Evolutionary conservation across 75 land plant species (phyloP), one percentile per base, ranked within the genome.

Genomic region (Gnetum montanum): DNA sequence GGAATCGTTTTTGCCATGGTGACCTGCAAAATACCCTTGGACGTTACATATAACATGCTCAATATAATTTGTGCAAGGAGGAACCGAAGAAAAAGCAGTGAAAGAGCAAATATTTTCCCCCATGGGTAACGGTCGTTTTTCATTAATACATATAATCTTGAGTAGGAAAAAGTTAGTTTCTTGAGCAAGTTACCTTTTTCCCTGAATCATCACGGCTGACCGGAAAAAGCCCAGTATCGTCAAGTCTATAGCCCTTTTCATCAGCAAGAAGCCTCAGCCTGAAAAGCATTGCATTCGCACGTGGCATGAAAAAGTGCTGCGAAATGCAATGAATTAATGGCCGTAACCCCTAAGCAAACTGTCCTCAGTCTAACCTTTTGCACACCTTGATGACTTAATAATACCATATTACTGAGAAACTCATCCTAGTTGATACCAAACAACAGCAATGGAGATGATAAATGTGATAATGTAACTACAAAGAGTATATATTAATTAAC

Each of bases 211-310:
- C 66, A 6, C 61, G 74, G 28, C 63, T 60, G 15, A 78, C 76
- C 26, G 81, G 79, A 56, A 56, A 93, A 11, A 93, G 72, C 24
- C 98, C 98, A 16, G 82, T 82, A 67, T 93, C 98, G 57, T 93
- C 98, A 34, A 93, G 90, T 51, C 73, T 74, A 56, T 82, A 93
- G 33, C 98, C 98, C 61, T 89, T 88, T 7, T 75, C 58, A 10
- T 89, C 95, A 8, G 98, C 98, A 29, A 93, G 58, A 24, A 93
- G 51, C 57, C 98, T 82, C 73, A 93, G 68, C 76, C 98, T 93
- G 60, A 20, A 36, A 26, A 63, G 23, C 18, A 65, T 12, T 6
- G 4, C 31, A 13, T 4, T 13, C 48, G 13, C 11, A 8, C 8
- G 13, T 8, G 23, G 6, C 12, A 60, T 30, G 13, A 22, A 6